These are phyloP conservation scores for Nannizziopsis barbatae DNA, from an alignment of 2,329 filamentous ascomycete genomes.

Conservation along the genomic window DNA sequence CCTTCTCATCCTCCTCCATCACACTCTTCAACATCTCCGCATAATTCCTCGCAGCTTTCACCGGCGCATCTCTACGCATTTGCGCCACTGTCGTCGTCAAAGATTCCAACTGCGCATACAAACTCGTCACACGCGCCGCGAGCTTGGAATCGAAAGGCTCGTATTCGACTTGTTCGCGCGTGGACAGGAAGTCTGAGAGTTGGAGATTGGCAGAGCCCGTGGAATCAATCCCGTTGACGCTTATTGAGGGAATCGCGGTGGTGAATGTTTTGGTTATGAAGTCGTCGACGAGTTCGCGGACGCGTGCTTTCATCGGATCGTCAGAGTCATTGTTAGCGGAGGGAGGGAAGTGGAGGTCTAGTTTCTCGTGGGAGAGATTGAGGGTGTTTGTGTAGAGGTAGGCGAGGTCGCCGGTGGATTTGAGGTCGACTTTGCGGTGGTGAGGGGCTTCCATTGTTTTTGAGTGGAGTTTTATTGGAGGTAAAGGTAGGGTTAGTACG, in stretches of 20 bases:
- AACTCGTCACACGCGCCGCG: slow-evolving; percentile 32
- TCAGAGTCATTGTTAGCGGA: slow-evolving; percentile 30
- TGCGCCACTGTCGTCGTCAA: slow-evolving; percentile 39
- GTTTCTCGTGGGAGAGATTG: slow-evolving; percentile 36
- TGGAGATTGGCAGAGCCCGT: slow-evolving; percentile 1
- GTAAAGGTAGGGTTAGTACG: no score
- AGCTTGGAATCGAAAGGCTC: slow-evolving; percentile 37
- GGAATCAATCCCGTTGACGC: slow-evolving; percentile 39
- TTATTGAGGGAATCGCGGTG: slow-evolving; percentile 35
- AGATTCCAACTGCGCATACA: slow-evolving; percentile 40
- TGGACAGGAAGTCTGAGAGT: slow-evolving; percentile 26
- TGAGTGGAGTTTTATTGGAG: background rate
- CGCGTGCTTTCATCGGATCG: slow-evolving; percentile 36
- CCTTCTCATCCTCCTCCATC: slow-evolving; percentile 32
- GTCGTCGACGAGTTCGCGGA: slow-evolving; percentile 34
- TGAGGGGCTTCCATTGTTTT: slow-evolving; percentile 24
- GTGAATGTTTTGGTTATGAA: slow-evolving; percentile 38
- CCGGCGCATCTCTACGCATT: slow-evolving; percentile 36
- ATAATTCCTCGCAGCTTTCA: slow-evolving; percentile 31
- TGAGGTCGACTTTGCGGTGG: slow-evolving; percentile 42
- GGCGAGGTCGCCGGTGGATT: slow-evolving; percentile 39
- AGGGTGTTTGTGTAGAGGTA: slow-evolving; percentile 39
- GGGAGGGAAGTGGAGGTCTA: slow-evolving; percentile 40
- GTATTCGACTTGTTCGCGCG: slow-evolving; percentile 38
- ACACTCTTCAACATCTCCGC: slow-evolving; percentile 26